These are phyloP conservation scores for Limnomonas spitsbergensis DNA, from an alignment of 139 green algal genomes.

Conservation along the genomic window DNA sequence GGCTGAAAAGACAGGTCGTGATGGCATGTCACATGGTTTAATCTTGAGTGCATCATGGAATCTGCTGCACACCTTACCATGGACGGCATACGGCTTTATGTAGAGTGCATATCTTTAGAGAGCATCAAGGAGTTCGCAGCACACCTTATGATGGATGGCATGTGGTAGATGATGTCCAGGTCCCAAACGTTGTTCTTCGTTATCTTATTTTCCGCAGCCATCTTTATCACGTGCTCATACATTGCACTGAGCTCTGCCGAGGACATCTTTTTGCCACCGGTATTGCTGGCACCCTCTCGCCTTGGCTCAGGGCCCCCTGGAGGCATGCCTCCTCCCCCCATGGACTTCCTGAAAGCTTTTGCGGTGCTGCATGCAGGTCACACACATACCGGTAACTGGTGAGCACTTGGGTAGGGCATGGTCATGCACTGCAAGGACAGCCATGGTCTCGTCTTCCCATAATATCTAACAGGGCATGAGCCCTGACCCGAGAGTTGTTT, in stretches of 20 bases:
- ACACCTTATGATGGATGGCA: constrained; percentile 10
- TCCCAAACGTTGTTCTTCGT: constrained; percentile 27
- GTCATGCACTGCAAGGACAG: no score
- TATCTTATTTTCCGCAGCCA: constrained; percentile 27
- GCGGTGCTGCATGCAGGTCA: not conserved
- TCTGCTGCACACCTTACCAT: not conserved
- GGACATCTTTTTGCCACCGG: not conserved
- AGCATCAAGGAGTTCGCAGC: no score
- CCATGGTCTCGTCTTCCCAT: no score
- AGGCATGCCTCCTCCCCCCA: not conserved
- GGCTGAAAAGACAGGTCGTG: no score
- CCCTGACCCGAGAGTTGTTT: not conserved
- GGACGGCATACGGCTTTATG: no score
- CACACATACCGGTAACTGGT: not conserved
- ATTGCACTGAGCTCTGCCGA: not conserved
- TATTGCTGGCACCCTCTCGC: not conserved
- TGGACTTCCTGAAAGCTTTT: not conserved
- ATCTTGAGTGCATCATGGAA: no score
- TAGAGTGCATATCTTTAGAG: no score
- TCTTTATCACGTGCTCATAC: constrained; percentile 16
- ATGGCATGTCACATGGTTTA: no score
- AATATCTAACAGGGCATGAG: no score
- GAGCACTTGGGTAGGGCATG: no score
- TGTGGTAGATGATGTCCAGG: constrained; percentile 22
- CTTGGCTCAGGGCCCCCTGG: not conserved